Conservation (phyloP, 129 eudicot genomes). For the Pittosporum tobira region DNA sequence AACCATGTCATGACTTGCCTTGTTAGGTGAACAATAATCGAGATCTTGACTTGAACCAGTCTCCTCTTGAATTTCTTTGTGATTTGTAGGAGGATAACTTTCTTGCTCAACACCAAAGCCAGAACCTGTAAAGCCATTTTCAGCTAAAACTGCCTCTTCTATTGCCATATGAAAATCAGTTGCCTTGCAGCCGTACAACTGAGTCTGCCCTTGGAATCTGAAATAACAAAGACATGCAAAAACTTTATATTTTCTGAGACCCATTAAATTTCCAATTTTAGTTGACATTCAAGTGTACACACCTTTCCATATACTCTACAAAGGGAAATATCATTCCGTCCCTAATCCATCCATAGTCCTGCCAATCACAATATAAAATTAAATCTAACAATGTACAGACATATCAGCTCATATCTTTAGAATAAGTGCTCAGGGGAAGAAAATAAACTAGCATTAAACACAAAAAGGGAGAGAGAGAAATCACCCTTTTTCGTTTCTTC, state of each 20-base stretch:
- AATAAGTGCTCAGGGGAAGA: too few relatives aligned
- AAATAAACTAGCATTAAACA: neutral
- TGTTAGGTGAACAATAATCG: slow-evolving; percentile 25
- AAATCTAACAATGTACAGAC: neutral
- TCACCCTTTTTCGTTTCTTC: slow-evolving; percentile 61
- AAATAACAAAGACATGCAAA: slow-evolving; percentile 3
- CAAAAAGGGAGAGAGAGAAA: neutral
- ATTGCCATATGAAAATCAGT: slow-evolving; percentile 63
- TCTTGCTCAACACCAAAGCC: slow-evolving; percentile 18
- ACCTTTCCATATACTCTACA: slow-evolving; percentile 67
- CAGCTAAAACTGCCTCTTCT: slow-evolving; percentile 75
- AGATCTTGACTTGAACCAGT: slow-evolving; percentile 41
- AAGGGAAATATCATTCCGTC: slow-evolving; percentile 86
- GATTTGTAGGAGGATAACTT: slow-evolving; percentile 17
- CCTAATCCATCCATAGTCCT: slow-evolving; percentile 97
- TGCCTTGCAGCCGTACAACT: slow-evolving; percentile 71
- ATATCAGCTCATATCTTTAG: neutral
- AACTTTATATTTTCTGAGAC: neutral
- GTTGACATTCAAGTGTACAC: slow-evolving; percentile 3
- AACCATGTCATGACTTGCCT: slow-evolving; percentile 37
- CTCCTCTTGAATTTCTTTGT: slow-evolving; percentile 32
- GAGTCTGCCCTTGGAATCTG: slow-evolving; percentile 84
- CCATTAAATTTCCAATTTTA: neutral
- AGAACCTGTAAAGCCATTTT: slow-evolving; percentile 39
- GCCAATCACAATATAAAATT: slow-evolving; percentile 10